Base-by-base conservation (phyloP, 2,329 filamentous ascomycete genomes). In the Alternaria alternata region DNA sequence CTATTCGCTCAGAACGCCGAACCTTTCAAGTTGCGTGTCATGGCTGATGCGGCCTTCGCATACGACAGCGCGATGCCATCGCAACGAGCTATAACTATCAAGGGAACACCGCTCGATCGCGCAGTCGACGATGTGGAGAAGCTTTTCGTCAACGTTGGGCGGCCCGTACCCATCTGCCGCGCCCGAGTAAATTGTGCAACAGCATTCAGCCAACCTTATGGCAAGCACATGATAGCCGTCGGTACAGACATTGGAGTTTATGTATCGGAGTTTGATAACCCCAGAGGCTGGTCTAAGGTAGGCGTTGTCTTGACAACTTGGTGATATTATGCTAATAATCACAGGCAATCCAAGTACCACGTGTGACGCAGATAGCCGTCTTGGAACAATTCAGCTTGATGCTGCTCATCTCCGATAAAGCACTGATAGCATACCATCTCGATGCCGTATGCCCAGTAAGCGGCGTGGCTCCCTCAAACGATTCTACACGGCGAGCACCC, bases 331-430 rank as follows among this genome's bases (percentile, higher is more conserved):
- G 28, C 70, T 82, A 73, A 82, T 30, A 49, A 34, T 46, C 54
- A 4, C 72, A 96, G 91, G 89, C 91, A 7, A 93, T 97, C 24
- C 87, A 89, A 75, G 88, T 89, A 67, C 82, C 82, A 46, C 88
- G 89, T 58, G 94, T 99, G 16, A 96, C 94, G 2, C 95, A 99
- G 75, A 91, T 99, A 48, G 90, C 95, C 0, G 92, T 99, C 0
- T 87, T 99, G 7, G 96, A 99, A 75, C 95, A 98, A 66, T 98
- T 98, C 77, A 95, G 93, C 43, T 84, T 98, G 14, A 95, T 96
- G 77, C 84, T 99, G 28, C 85, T 99, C 61, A 93, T 98, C 65
- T 89, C 94, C 0, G 95, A 99, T 79, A 94, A 94, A 75, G 90
- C 91, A 14, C 84, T 99, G 26, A 92, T 97, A 65, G 94, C 94